phyloP scores from a whole-genome alignment of 805 yeast species.

The Candida schatavii region DNA sequence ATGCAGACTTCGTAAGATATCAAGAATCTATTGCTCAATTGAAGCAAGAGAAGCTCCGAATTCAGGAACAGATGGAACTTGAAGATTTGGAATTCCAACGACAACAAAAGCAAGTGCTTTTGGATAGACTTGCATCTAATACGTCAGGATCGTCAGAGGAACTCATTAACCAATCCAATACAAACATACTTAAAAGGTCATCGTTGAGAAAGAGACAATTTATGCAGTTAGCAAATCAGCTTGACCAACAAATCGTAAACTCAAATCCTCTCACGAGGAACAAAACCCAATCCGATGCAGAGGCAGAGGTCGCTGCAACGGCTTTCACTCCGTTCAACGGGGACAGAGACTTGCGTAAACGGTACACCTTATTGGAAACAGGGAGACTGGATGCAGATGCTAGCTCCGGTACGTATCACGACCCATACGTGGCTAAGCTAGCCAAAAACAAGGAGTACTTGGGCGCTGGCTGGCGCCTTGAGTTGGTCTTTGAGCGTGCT shows the following conservation, averaged over 20 bases:
- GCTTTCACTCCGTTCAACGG: constrained; percentile 97
- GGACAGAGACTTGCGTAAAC: constrained; percentile 60
- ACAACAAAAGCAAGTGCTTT: constrained; percentile 40
- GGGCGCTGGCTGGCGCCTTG: constrained; percentile 84
- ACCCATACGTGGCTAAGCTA: constrained; percentile 46
- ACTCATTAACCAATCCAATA: constrained; percentile 36
- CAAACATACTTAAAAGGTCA: constrained; percentile 52
- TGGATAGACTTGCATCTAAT: constrained; percentile 34
- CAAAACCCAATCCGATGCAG: constrained; percentile 6
- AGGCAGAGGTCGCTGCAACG: constrained; percentile 19
- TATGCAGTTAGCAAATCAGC: constrained; percentile 58
- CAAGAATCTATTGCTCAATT: constrained; percentile 53
- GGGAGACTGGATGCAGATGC: constrained; percentile 10
- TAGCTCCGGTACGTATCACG: constrained; percentile 47
- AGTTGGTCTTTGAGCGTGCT: constrained; percentile 68
- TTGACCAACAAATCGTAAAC: constrained; percentile 37
- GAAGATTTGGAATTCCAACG: constrained; percentile 40
- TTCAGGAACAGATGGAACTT: constrained; percentile 58
- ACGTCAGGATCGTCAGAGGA: constrained; percentile 36
- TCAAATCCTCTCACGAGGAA: constrained; percentile 22
- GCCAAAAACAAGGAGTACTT: constrained; percentile 61
- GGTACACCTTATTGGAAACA: constrained; percentile 44
- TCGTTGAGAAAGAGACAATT: constrained; percentile 62
- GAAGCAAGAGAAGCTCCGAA: constrained; percentile 62
- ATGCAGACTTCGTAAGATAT: constrained; percentile 65